Conservation (phyloP, 2,329 filamentous ascomycete genomes). For the Pestalotiopsis sp. region DNA sequence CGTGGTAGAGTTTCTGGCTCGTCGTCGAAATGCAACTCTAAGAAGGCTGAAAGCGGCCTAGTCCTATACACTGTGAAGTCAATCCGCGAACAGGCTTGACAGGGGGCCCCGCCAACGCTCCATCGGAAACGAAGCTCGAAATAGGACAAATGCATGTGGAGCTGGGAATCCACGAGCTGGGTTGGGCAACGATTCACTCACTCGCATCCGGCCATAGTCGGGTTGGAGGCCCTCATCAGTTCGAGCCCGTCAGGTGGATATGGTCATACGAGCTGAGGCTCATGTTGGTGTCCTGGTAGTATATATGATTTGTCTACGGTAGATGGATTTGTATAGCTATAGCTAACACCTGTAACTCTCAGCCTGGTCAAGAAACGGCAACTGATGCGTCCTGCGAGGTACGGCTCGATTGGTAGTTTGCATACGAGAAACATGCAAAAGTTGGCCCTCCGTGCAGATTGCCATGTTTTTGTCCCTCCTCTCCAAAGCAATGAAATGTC, state of each 20-base stretch:
- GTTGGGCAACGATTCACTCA: not conserved
- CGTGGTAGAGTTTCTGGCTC: not conserved
- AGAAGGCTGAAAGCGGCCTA: not conserved
- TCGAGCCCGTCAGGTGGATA: too few relatives aligned
- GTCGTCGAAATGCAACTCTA: not conserved
- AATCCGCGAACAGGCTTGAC: not conserved
- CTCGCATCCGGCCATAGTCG: not conserved
- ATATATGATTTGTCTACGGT: too few relatives aligned
- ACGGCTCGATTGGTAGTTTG: not conserved
- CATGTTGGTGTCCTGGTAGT: not conserved
- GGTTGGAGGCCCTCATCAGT: not conserved
- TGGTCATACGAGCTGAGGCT: too few relatives aligned
- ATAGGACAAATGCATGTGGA: constrained; percentile 6
- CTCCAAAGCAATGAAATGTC: not conserved
- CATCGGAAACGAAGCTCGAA: constrained; percentile 4
- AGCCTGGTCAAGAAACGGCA: not conserved
- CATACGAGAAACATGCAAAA: constrained; percentile 18
- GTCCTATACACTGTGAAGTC: not conserved
- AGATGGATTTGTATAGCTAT: not conserved
- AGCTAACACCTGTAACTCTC: not conserved
- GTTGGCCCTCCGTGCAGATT: constrained; percentile 20
- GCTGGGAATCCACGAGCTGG: not conserved
- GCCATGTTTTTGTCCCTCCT: constrained; percentile 17
- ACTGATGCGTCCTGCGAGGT: too few relatives aligned
- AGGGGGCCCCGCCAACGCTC: not conserved